Evolutionary conservation across 1,139 yeast genomes (phyloP), one percentile per base, ranked within the genome.

Genomic region (Suhomyces chickasaworum): DNA sequence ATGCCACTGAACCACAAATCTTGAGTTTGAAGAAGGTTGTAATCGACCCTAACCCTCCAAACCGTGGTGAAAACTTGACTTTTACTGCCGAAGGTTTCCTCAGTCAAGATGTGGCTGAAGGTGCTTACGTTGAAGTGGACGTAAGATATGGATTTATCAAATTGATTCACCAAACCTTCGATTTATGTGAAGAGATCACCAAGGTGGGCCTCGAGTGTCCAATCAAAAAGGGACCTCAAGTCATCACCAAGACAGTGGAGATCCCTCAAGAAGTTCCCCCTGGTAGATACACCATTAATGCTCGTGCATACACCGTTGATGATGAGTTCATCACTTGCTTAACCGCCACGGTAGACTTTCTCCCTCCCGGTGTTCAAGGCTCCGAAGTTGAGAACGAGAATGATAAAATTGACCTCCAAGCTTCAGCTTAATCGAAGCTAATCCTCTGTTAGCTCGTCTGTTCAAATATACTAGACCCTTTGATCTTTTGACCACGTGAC

Each of bases 241-340:
- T 73, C 44, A 70, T 93, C 50, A 67, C 77, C 31, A 89, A 90
- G 67, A 68, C 73, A 39, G 95, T 93, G 29, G 91, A 84, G 57
- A 81, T 93, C 52, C 99, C 99, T 16, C 73, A 77, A n/a, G 95
- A 89, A 66, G 96, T 91, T 21, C 98, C 99, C 49, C 97, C 98
- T 23, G 99, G 98, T 37, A 86, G 80, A 64, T 93, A 93, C 70
- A 70, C 80, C 37, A 96, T 91, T 41, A 74, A 77, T 50, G 98
- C 97, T 16, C 81, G 93, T 60, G 99, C 98, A 4, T 93, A 79
- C 70, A 89, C 96, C 38, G 81, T 71, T 42, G 89, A 87, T 47
- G 97, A 88, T 57, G 83, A 79, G 41, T 78, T 85, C 53, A 83
- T 93, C 55, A 84, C 97, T 29, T 93, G 99, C 66, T 75, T 93